Conservation (phyloP, 2,329 filamentous ascomycete species). For the Fusarium irregulare region DNA sequence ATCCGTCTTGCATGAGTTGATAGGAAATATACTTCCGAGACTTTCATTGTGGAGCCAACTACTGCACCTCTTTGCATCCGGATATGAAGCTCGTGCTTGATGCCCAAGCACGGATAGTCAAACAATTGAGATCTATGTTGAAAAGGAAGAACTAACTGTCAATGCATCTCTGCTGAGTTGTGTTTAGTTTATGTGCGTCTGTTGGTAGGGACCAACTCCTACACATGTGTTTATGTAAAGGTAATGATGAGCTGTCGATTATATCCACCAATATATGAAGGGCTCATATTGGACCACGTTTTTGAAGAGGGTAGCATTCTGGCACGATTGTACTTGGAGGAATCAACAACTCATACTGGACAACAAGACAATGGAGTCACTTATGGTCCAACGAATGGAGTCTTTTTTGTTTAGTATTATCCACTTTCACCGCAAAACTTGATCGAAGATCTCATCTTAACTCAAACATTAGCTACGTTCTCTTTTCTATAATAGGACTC, state of each 20-base stretch:
- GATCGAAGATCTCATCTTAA: background rate
- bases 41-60: conserved; percentile 3
- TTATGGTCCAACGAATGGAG: background rate
- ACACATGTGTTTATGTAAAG: background rate
- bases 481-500: background rate
- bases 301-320: conserved; percentile 2
- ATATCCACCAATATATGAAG: conserved; percentile 1
- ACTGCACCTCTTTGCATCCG: conserved; percentile 12
- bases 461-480: background rate
- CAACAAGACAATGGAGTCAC: background rate
- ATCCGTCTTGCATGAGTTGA: background rate
- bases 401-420: background rate
- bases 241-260: background rate
- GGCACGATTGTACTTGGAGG: background rate
- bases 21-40: conserved; percentile 3
- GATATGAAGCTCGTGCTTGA: conserved; percentile 4
- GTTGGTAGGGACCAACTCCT: background rate
- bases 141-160: background rate
- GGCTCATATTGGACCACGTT: conserved; percentile 6
- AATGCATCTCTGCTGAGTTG: background rate
- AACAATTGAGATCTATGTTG: background rate
- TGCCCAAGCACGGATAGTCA: background rate
- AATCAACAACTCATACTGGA: conserved; percentile 2
- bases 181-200: background rate
- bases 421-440: background rate